These are phyloP conservation scores for Fermentozyma sake DNA, from an alignment of 1,139 yeast genomes.

Conservation along the genomic window DNA sequence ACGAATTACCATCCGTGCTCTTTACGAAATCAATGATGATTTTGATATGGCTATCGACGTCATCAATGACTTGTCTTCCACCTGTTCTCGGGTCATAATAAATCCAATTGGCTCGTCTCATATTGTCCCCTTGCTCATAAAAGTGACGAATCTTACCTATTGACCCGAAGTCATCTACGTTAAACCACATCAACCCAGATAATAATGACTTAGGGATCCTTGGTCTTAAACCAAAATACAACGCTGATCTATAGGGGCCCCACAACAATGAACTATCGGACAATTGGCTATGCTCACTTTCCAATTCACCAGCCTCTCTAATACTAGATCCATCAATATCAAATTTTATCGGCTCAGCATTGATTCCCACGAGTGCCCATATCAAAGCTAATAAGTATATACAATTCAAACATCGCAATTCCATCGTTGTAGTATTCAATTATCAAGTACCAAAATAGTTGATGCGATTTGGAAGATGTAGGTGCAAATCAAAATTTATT, in stretches of 20 bases:
- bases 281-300: conserved; percentile 20
- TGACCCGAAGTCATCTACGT: conserved; percentile 55
- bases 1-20: conserved; percentile 62
- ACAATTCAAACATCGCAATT: too few species aligned
- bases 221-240: conserved; percentile 84
- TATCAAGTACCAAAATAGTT: too few species aligned
- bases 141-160: conserved; percentile 67
- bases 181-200: conserved; percentile 89
- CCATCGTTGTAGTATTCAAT: too few species aligned
- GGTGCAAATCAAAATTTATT: too few species aligned
- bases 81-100: conserved; percentile 84
- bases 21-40: conserved; percentile 75
- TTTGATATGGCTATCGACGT: conserved; percentile 57
- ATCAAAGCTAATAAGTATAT: too few species aligned
- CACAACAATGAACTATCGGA: conserved; percentile 48
- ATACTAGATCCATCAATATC: too few species aligned
- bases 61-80: conserved; percentile 74
- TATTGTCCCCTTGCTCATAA: conserved; percentile 70
- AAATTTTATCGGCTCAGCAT: conserved; percentile 10
- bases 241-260: conserved; percentile 92
- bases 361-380: too few species aligned
- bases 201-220: conserved; percentile 70
- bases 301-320: conserved; percentile 9
- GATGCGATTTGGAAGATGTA: too few species aligned
- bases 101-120: conserved; percentile 81